A percentile compares a stretch with the other conserved stretches of the same genome.
These are phyloP conservation scores for Bauhinia variegata DNA, from an alignment of 306 rosid species.

Conservation along the genomic window DNA sequence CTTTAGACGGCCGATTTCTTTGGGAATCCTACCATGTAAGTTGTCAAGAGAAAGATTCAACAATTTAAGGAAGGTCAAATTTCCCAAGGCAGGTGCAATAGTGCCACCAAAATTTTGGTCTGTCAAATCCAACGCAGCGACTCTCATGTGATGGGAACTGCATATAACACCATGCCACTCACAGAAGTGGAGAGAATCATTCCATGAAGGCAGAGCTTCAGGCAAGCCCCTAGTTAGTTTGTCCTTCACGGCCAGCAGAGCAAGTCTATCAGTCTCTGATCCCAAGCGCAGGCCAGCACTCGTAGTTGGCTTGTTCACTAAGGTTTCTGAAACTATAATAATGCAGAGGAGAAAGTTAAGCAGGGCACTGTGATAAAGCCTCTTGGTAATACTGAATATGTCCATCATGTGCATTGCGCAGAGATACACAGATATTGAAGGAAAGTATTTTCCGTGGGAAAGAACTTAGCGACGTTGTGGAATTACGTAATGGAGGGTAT, in stretches of 20 bases:
- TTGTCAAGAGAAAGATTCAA: not conserved
- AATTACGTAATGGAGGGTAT: too few relatives aligned
- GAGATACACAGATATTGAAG: too few relatives aligned
- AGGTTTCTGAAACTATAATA: conserved; percentile 1
- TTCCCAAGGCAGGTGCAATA: conserved; percentile 32
- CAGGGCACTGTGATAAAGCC: not conserved
- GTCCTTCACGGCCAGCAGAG: conserved; percentile 32
- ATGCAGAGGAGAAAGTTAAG: too few relatives aligned
- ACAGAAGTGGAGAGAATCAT: conserved; percentile 33
- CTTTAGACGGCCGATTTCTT: conserved; percentile 29
- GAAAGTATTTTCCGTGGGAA: too few relatives aligned
- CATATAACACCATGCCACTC: conserved; percentile 38
- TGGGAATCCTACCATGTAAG: conserved; percentile 26
- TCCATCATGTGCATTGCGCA: too few relatives aligned
- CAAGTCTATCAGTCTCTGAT: conserved; percentile 26
- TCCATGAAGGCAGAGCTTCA: conserved; percentile 42
- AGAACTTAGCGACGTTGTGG: too few relatives aligned
- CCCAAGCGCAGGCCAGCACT: not conserved
- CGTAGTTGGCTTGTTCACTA: not conserved
- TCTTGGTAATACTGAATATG: not conserved
- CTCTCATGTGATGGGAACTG: conserved; percentile 31
- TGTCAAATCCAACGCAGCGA: conserved; percentile 11
- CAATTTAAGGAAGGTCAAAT: conserved; percentile 25
- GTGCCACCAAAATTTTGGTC: conserved; percentile 26
- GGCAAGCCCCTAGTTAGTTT: conserved; percentile 29